Percentiles rank a stretch among this genome's conserved stretches.
phyloP scores from a whole-genome alignment of 179 eudicot genomes.

The Gypsophila paniculata region DNA sequence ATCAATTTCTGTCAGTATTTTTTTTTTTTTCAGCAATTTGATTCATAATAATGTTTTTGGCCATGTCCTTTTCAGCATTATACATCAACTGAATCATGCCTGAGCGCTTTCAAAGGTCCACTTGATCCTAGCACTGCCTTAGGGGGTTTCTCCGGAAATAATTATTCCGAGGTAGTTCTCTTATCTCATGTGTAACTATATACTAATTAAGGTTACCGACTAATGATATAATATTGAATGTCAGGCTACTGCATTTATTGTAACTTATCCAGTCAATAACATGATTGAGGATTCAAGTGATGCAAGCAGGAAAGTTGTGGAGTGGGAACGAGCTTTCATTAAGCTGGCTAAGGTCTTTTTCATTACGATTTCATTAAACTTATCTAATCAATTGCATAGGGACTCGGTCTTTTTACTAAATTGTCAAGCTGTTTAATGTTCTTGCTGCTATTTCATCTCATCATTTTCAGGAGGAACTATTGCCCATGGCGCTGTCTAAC shows the following conservation, averaged over 20 bases:
- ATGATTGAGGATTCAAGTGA: constrained; percentile 59
- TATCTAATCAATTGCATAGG: too few species aligned
- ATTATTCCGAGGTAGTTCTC: constrained; percentile 67
- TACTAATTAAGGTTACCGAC: constrained; percentile 13
- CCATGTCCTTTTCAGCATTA: constrained; percentile 50
- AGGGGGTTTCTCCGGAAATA: constrained; percentile 85
- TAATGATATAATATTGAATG: constrained; percentile 16
- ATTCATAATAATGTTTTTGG: constrained; percentile 18
- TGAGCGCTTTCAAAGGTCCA: constrained; percentile 92
- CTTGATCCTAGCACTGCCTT: constrained; percentile 91
- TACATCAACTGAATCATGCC: constrained; percentile 71
- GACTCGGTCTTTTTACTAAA: background rate
- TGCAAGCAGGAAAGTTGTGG: constrained; percentile 57
- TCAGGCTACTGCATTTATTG: constrained; percentile 89
- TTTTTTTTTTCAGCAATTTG: background rate
- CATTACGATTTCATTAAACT: background rate
- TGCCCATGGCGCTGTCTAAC: constrained; percentile 73
- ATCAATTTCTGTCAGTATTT: constrained; percentile 6
- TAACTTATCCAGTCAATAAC: constrained; percentile 93
- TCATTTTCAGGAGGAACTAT: constrained; percentile 71
- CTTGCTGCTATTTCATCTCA: constrained; percentile 1
- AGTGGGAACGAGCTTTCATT: constrained; percentile 94
- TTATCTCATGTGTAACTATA: constrained; percentile 3
- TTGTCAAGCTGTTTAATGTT: constrained; percentile 8
- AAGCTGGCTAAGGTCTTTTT: constrained; percentile 77